These are phyloP conservation scores for Cadophora sp. DNA, from an alignment of 2,329 filamentous ascomycete genomes.

Conservation along the genomic window DNA sequence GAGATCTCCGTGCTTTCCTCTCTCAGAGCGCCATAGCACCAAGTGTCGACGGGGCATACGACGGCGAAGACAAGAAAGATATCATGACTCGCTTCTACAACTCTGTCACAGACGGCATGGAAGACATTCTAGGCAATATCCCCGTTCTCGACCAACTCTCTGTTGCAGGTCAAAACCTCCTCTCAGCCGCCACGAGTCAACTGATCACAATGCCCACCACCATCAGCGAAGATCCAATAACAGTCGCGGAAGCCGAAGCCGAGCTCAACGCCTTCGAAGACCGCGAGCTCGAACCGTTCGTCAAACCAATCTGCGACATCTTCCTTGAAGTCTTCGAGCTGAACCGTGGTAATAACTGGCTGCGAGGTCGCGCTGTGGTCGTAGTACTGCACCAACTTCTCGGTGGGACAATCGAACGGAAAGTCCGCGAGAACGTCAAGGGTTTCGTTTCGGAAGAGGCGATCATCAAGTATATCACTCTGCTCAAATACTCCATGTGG, in stretches of 20 bases:
- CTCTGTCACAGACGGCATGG: conserved; percentile 96
- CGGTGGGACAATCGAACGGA: conserved; percentile 94
- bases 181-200: conserved; percentile 75
- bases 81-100: conserved; percentile 96
- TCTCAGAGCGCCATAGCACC: conserved; percentile 83
- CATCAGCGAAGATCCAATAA: conserved; percentile 56
- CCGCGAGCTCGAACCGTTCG: conserved; percentile 89
- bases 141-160: conserved; percentile 95
- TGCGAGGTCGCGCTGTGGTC: conserved; percentile 92
- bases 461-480: conserved; percentile 75
- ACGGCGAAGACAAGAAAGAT: conserved; percentile 74
- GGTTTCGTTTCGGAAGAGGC: conserved; percentile 78
- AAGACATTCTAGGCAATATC: conserved; percentile 95
- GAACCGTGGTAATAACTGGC: conserved; percentile 95
- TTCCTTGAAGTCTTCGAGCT: conserved; percentile 96
- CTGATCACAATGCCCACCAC: conserved; percentile 62
- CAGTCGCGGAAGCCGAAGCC: conserved; percentile 82
- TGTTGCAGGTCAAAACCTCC: conserved; percentile 88
- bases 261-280: conserved; percentile 94
- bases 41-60: conserved; percentile 59
- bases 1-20: conserved; percentile 89
- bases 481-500: conserved; percentile 83
- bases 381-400: conserved; percentile 95
- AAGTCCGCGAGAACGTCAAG: conserved; percentile 85
- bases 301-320: conserved; percentile 97